Conservation (phyloP, 345 rosid species). For the Syzygium jambos region DNA sequence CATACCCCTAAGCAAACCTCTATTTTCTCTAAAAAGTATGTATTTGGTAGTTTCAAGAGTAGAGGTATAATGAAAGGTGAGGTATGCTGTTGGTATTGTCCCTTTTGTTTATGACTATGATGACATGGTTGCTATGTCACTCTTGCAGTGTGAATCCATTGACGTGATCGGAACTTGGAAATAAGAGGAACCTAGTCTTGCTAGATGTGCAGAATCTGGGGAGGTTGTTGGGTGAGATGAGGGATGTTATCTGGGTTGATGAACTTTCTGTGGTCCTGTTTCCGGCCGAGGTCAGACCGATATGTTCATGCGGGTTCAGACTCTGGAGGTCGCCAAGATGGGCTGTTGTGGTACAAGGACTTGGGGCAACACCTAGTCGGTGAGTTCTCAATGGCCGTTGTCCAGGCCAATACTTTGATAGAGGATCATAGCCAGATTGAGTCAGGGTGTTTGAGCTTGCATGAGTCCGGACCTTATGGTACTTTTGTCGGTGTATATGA, state of each 20-base stretch:
- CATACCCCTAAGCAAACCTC: background rate
- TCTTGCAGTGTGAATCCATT: background rate
- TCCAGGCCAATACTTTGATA: constrained; percentile 42
- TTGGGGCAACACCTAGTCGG: constrained; percentile 36
- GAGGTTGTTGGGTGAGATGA: constrained; percentile 30
- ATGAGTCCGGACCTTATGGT: constrained; percentile 37
- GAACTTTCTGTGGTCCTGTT: constrained; percentile 41
- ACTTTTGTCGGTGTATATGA: constrained; percentile 47
- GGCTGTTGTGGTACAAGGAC: constrained; percentile 48
- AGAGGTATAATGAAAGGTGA: background rate
- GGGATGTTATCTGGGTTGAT: constrained; percentile 55
- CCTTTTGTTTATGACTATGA: background rate
- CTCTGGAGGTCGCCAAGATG: constrained; percentile 36
- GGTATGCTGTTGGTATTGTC: background rate
- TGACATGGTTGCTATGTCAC: background rate
- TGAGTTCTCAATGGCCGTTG: constrained; percentile 49
- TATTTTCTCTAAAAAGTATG: background rate
- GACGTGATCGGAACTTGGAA: background rate
- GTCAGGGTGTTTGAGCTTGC: constrained; percentile 36
- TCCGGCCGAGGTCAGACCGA: constrained; percentile 27
- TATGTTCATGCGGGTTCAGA: constrained; percentile 26
- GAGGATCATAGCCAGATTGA: constrained; percentile 54
- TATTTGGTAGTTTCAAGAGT: background rate
- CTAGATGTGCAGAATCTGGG: background rate
- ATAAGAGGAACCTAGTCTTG: background rate